Conservation (phyloP, 768 basidiomycete genomes). For the Lactifluus piperatus region DNA sequence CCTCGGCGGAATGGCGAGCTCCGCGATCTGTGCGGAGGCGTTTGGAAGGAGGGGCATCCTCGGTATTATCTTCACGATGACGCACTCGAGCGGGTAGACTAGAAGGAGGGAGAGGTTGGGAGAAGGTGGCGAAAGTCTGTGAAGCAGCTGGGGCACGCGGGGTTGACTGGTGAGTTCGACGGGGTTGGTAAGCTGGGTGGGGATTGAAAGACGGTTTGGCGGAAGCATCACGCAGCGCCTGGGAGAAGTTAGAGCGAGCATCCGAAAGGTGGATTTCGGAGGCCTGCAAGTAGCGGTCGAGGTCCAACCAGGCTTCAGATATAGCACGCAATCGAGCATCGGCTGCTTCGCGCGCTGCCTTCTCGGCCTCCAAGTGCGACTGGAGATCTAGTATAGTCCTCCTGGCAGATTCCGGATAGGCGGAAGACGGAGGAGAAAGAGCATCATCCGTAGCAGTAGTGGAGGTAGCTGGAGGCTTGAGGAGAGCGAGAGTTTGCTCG, state of each 20-base stretch:
- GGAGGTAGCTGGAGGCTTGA: slow-evolving; percentile 1
- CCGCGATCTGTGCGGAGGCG: slow-evolving; percentile 34
- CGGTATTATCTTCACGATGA: slow-evolving; percentile 38
- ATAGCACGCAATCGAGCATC: slow-evolving; percentile 17
- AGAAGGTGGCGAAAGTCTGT: slow-evolving; percentile 27
- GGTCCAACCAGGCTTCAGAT: slow-evolving; percentile 17
- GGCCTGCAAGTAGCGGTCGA: slow-evolving; percentile 17
- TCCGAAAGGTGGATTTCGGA: slow-evolving; percentile 14
- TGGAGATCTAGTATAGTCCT: slow-evolving; percentile 18
- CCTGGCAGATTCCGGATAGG: slow-evolving; percentile 14
- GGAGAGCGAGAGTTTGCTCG: slow-evolving; percentile 17
- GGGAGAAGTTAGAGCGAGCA: slow-evolving; percentile 19
- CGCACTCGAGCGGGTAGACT: slow-evolving; percentile 32
- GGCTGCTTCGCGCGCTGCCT: slow-evolving; percentile 17
- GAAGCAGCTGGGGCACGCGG: slow-evolving; percentile 16
- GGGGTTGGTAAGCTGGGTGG: slow-evolving; percentile 12
- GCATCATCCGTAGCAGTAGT: slow-evolving; percentile 2
- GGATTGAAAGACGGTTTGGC: slow-evolving; percentile 13
- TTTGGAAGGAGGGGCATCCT: slow-evolving; percentile 43
- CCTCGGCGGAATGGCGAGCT: slow-evolving; percentile 27
- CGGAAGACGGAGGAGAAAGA: slow-evolving; percentile 2
- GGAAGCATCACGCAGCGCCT: slow-evolving; percentile 16
- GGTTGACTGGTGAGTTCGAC: not conserved
- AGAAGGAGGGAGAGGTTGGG: slow-evolving; percentile 35
- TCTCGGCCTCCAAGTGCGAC: slow-evolving; percentile 16